phyloP scores from a whole-genome alignment of 108 stramenopile species.

The Nitzschia putrida region DNA sequence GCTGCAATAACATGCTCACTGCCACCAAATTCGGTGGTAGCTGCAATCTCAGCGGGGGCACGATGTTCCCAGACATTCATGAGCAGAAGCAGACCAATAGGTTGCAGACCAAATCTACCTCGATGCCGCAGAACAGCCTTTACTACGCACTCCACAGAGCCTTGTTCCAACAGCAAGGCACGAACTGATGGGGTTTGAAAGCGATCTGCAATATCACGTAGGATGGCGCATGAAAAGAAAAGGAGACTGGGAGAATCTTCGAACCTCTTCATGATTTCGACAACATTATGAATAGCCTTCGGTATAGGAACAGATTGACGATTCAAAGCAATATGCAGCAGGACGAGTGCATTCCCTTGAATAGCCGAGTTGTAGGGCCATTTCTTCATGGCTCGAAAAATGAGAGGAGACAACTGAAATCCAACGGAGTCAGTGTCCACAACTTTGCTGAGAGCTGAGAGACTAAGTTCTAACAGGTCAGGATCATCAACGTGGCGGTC shows the following conservation, averaged over 20 bases:
- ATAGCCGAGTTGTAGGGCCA: not conserved
- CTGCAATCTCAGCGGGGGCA: not conserved
- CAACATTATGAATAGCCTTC: not conserved
- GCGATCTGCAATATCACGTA: conserved; percentile 8
- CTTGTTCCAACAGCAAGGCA: not conserved
- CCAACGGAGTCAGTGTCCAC: not conserved
- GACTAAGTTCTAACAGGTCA: conserved; percentile 9
- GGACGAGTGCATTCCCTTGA: conserved; percentile 9
- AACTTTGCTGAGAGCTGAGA: conserved; percentile 18
- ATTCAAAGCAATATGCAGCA: conserved; percentile 1
- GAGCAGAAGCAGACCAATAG: conserved; percentile 6
- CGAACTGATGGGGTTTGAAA: not conserved
- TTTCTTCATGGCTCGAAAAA: not conserved
- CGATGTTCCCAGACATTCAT: conserved; percentile 22
- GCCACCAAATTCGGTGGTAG: conserved; percentile 18
- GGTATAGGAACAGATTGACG: not conserved
- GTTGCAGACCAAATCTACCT: conserved; percentile 4
- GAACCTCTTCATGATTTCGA: conserved; percentile 12
- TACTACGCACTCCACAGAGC: conserved; percentile 14
- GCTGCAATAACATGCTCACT: conserved; percentile 5
- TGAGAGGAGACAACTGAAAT: not conserved
- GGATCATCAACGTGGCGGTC: conserved; percentile 5
- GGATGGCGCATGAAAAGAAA: conserved; percentile 14
- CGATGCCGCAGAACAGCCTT: conserved; percentile 4
- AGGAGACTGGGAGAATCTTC: not conserved